Base-by-base conservation (phyloP, 2,329 filamentous ascomycete species). In the Paraphaeosphaeria sporulosa region DNA sequence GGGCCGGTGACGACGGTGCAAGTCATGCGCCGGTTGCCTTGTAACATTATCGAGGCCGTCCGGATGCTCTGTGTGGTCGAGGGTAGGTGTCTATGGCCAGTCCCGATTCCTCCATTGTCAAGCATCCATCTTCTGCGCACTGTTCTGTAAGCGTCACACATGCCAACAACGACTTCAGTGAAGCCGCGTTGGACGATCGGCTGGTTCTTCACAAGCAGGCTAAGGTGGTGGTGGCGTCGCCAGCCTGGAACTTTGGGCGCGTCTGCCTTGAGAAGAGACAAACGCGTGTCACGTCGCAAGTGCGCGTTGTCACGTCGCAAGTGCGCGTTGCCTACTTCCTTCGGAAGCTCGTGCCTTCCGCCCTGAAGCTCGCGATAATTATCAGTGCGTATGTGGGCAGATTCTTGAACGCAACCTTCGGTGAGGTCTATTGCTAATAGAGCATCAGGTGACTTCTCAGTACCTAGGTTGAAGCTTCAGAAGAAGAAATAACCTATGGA, bases 11-110 rank as follows among this genome's bases (percentile, higher is more conserved):
- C 43, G 43, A 56, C 53, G 53, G 43, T 48, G 6, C 10, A 32
- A 21, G 43, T 56, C 53, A 56, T 36, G 53, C 32, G 32, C 27
- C 30, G 23, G 34, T 52, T 40, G 49, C 34, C 49, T 52, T 21
- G 6, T 25, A 32, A 17, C n/a, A 12, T 4, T 5, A 4, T 15
- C 4, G 10, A 51, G 8, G 8, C 19, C 42, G 8, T 12, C 7
- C 13, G 7, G n/a, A 8, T 19, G 19, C 21, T 23, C 10, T 44
- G 7, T 9, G 8, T 4, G 3, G 19, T 13, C 12, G 2, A 44
- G 23, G 19, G 10, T 23, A 19, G 42, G 42, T 44, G 42, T n/a
- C 23, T 19, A 19, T 21, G 42, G 12, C 23, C 7, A 19, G n/a
- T 44, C 9, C 23, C 25, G 17, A 8, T 17, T n/a, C 38, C 4